Percentiles rank a stretch among this genome's conserved stretches.
Conservation (phyloP, 352 stramenopile species). For the Phytophthora constricta region DNA sequence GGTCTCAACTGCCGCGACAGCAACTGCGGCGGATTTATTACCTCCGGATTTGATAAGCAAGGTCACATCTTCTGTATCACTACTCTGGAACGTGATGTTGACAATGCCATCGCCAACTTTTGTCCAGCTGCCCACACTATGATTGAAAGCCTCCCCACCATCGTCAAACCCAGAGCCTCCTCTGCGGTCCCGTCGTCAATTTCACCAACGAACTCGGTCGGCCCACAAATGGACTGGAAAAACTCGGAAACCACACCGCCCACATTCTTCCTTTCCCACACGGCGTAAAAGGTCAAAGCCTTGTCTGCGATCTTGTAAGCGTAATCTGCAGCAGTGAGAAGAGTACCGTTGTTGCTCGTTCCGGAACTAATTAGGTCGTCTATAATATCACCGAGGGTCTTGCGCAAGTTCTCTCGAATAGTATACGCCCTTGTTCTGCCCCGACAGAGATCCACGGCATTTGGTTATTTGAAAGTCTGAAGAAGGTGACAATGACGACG, state of each 20-base stretch:
- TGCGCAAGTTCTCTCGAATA: conserved; percentile 38
- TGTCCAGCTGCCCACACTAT: conserved; percentile 22
- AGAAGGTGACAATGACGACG: too few species aligned
- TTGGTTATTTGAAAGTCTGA: too few species aligned
- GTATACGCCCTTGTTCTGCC: neutral
- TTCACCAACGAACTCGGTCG: conserved; percentile 33
- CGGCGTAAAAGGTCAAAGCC: conserved; percentile 30
- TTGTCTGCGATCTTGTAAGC: conserved; percentile 33
- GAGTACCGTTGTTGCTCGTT: conserved; percentile 24
- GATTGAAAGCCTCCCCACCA: conserved; percentile 35
- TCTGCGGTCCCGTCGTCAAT: conserved; percentile 38
- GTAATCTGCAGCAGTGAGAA: conserved; percentile 24
- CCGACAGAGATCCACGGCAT: too few species aligned
- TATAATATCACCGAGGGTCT: conserved; percentile 39
- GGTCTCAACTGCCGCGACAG: conserved; percentile 6
- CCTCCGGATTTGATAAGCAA: conserved; percentile 27
- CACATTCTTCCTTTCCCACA: conserved; percentile 38
- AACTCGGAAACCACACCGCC: conserved; percentile 36
- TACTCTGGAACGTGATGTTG: conserved; percentile 20
- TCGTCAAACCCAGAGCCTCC: conserved; percentile 29
- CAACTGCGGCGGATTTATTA: conserved; percentile 9
- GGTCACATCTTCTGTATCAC: conserved; percentile 21
- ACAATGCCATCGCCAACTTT: conserved; percentile 11
- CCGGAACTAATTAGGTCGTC: conserved; percentile 30
- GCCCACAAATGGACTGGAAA: conserved; percentile 42